Percentiles rank a stretch among this genome's conserved stretches.
These are phyloP conservation scores for Rhizoctonia solani DNA, from an alignment of 1,284 basidiomycete species.

Conservation along the genomic window DNA sequence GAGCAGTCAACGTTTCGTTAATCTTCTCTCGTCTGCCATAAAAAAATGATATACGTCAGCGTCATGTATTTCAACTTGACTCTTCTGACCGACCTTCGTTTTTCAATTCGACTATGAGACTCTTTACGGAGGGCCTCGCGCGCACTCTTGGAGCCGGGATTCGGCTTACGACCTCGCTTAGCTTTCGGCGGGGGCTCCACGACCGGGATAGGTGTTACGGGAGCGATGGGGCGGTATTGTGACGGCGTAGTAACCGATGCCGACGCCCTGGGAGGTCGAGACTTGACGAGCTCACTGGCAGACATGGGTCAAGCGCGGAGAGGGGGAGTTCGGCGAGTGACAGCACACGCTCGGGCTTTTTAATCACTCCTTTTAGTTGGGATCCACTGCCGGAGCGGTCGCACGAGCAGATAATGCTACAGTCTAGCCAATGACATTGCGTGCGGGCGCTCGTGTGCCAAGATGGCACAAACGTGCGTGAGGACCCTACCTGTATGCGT, in stretches of 20 bases:
- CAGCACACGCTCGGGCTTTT: not conserved
- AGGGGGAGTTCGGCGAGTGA: not conserved
- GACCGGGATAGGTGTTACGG: constrained; percentile 9
- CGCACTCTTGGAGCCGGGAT: constrained; percentile 36
- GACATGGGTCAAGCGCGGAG: constrained; percentile 7
- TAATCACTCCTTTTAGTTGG: not conserved
- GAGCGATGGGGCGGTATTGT: constrained; percentile 24
- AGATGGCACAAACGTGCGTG: constrained; percentile 29
- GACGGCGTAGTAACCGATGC: not conserved
- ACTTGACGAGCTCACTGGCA: constrained; percentile 34
- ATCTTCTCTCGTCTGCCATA: constrained; percentile 42
- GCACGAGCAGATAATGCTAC: constrained; percentile 26
- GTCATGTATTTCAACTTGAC: not conserved
- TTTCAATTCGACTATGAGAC: constrained; percentile 44
- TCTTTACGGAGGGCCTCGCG: constrained; percentile 41
- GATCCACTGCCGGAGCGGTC: constrained; percentile 32
- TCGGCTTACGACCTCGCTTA: constrained; percentile 37
- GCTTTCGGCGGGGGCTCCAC: constrained; percentile 31
- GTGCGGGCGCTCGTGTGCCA: constrained; percentile 31
- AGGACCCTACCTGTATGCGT: constrained; percentile 23
- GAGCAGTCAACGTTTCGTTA: constrained; percentile 41
- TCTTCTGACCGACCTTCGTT: constrained; percentile 34
- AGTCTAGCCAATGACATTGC: not conserved
- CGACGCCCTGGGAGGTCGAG: constrained; percentile 1
- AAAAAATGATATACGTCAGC: not conserved